phyloP scores from a whole-genome alignment of 371 early-diverging fungal species.

The Mucor racemosus region DNA sequence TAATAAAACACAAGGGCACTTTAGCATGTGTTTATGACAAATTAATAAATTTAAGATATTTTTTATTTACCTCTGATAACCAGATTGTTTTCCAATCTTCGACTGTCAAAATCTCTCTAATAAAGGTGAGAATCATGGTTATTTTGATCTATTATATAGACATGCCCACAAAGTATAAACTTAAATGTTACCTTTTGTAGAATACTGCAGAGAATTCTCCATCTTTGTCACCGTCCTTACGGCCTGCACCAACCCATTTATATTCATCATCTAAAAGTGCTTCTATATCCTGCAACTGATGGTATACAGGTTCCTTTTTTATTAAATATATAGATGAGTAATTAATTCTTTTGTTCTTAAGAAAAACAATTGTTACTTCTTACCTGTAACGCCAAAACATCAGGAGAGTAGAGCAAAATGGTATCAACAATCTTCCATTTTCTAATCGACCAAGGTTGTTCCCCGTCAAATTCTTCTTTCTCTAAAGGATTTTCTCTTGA shows the following conservation, averaged over 20 bases:
- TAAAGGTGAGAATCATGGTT: not conserved
- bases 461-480: constrained; percentile 26
- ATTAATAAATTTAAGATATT: not conserved
- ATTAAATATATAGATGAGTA: not conserved
- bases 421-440: constrained; percentile 55
- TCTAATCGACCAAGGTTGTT: constrained; percentile 55
- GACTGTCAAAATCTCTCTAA: constrained; percentile 34
- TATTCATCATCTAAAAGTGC: constrained; percentile 49
- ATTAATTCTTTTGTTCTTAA: not conserved
- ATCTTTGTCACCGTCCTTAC: constrained; percentile 50
- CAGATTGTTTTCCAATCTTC: constrained; percentile 43
- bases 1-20: not conserved
- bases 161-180: not conserved
- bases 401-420: constrained; percentile 47
- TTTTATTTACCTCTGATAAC: constrained; percentile 44
- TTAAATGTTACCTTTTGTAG: constrained; percentile 42
- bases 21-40: constrained; percentile 7
- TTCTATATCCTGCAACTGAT: constrained; percentile 56
- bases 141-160: not conserved
- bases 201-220: constrained; percentile 53
- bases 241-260: constrained; percentile 54
- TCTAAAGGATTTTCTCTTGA: constrained; percentile 21
- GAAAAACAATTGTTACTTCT: not conserved
- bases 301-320: constrained; percentile 49
- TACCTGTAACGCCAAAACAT: constrained; percentile 54